Evolutionary conservation across 139 green algal species (phyloP).

Genomic region (Auxenochlorella pyrenoidosa): DNA sequence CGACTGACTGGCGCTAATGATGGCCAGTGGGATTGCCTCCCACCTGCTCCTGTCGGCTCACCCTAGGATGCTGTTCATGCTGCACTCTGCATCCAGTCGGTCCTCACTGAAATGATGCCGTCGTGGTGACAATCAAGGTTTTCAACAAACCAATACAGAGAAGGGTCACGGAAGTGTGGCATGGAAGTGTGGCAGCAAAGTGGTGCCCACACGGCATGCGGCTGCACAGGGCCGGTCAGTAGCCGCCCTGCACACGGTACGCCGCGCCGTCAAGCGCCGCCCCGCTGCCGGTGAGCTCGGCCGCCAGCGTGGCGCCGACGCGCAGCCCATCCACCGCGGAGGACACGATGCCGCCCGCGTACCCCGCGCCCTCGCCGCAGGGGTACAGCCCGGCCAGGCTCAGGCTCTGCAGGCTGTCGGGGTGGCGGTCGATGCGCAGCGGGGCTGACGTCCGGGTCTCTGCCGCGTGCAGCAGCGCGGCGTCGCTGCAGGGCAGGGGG

Average conservation of each 20-base stretch:
- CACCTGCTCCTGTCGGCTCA: too few relatives aligned
- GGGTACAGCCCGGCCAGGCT: conserved; percentile 75
- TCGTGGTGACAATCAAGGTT: too few relatives aligned
- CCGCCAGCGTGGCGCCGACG: conserved; percentile 50
- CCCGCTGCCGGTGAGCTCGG: conserved; percentile 12
- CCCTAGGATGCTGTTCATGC: too few relatives aligned
- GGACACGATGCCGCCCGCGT: conserved; percentile 88
- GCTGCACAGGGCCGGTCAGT: background rate
- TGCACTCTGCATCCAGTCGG: too few relatives aligned
- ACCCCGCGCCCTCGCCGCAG: conserved; percentile 84
- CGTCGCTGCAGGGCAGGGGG: conserved; percentile 18
- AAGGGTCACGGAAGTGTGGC: too few relatives aligned
- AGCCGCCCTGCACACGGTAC: conserved; percentile 15
- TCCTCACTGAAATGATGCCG: too few relatives aligned
- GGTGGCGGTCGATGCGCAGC: conserved; percentile 53
- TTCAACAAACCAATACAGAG: too few relatives aligned
- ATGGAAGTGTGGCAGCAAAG: too few relatives aligned
- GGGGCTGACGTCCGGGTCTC: conserved; percentile 86
- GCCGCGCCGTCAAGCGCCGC: background rate
- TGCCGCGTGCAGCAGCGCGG: conserved; percentile 74
- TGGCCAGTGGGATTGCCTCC: too few relatives aligned
- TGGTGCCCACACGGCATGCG: too few relatives aligned
- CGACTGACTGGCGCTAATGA: background rate
- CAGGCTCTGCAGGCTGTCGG: conserved; percentile 48
- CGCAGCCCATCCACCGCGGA: conserved; percentile 83